Percentiles rank a stretch among this genome's conserved stretches.
Evolutionary conservation across 495 filamentous ascomycete genomes (phyloP).

Genomic region (Neurospora sp.): DNA sequence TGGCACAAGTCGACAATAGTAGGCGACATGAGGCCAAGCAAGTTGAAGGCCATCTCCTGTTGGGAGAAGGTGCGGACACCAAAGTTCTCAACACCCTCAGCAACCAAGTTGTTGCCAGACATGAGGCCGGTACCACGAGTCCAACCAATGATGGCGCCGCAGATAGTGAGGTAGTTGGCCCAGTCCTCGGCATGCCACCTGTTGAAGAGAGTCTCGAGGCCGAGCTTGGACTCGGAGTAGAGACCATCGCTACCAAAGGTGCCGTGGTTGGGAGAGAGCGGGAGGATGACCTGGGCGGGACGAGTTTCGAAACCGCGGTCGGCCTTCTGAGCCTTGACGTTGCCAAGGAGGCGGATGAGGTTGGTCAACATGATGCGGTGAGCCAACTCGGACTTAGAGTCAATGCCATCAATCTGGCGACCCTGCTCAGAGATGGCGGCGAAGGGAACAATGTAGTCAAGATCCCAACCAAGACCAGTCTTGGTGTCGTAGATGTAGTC

Average conservation of each 20-base stretch:
- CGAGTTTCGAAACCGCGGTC: conserved; percentile 83
- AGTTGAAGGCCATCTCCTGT: conserved; percentile 98
- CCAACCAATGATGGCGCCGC: conserved; percentile 97
- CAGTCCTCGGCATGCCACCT: conserved; percentile 97
- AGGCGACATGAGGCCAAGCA: conserved; percentile 92
- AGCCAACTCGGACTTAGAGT: conserved; percentile 96
- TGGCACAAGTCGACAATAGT: conserved; percentile 94
- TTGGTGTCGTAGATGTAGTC: conserved; percentile 97
- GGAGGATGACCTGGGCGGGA: conserved; percentile 91
- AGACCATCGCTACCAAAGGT: conserved; percentile 97
- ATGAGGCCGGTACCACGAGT: conserved; percentile 97
- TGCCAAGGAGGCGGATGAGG: conserved; percentile 78
- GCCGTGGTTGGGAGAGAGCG: conserved; percentile 94
- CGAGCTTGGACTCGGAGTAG: conserved; percentile 97
- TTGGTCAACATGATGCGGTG: conserved; percentile 99
- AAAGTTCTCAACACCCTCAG: conserved; percentile 90
- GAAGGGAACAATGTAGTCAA: conserved; percentile 94
- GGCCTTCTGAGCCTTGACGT: conserved; percentile 82
- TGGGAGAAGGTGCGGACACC: conserved; percentile 98
- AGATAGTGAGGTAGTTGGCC: conserved; percentile 96
- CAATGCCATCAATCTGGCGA: conserved; percentile 93
- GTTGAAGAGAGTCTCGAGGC: conserved; percentile 95
- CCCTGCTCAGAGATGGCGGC: conserved; percentile 96
- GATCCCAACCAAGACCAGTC: conserved; percentile 93
- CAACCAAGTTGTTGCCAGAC: conserved; percentile 96